Conservation (phyloP, 306 rosid genomes). For the Dalbergia cultrata region DNA sequence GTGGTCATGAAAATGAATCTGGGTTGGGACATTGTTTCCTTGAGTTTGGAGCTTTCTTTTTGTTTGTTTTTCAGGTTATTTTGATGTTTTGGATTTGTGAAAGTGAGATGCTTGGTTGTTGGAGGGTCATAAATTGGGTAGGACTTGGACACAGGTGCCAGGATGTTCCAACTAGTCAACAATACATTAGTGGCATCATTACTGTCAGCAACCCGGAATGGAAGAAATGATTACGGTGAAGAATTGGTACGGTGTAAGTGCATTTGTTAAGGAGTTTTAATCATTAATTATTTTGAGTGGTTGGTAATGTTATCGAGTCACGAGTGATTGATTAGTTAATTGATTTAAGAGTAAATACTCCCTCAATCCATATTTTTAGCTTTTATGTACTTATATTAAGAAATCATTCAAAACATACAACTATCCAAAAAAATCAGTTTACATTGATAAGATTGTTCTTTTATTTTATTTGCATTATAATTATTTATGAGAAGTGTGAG, state of each 20-base stretch:
- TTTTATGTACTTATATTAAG: no score
- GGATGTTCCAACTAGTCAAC: conserved; percentile 21
- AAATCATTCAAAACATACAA: no score
- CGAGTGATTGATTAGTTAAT: background rate
- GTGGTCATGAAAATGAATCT: conserved; percentile 45
- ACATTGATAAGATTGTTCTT: no score
- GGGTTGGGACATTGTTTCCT: conserved; percentile 59
- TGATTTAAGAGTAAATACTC: no score
- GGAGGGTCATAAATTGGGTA: conserved; percentile 55
- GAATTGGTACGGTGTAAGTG: background rate
- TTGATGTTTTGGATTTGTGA: conserved; percentile 22
- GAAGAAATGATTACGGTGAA: background rate
- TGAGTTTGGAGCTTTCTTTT: conserved; percentile 36
- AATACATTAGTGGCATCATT: conserved; percentile 32
- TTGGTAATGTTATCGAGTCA: background rate
- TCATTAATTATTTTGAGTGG: background rate
- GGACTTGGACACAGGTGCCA: background rate
- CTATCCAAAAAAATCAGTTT: no score
- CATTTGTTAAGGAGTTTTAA: background rate
- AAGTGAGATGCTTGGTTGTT: conserved; percentile 53
- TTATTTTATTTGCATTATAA: no score
- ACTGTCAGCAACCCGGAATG: conserved; percentile 43
- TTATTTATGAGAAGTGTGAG: no score
- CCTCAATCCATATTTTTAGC: no score
- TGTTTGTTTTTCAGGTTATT: conserved; percentile 30